Percentiles rank a stretch among this genome's conserved stretches.
Evolutionary conservation across 495 filamentous ascomycete species (phyloP).

Genomic region (Xylaria intraflava): DNA sequence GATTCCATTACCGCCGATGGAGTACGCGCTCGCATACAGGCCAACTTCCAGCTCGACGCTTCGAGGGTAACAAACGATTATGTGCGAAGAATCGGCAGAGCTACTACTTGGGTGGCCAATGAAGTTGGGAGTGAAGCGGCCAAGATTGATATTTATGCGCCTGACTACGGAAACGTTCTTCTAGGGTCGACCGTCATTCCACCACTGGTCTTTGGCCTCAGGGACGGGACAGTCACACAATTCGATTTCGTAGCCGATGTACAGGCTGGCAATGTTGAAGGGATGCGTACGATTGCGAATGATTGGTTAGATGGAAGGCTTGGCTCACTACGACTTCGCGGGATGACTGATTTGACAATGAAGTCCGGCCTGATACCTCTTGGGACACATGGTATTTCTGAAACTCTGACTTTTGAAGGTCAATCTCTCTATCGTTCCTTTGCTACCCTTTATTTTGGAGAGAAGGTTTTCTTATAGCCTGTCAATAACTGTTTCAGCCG

Average conservation of each 20-base stretch:
- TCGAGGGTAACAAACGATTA: conserved; percentile 59
- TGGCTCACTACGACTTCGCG: conserved; percentile 57
- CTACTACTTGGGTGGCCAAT: conserved; percentile 74
- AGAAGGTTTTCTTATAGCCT: conserved; percentile 37
- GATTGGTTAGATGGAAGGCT: conserved; percentile 82
- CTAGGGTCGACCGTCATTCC: conserved; percentile 73
- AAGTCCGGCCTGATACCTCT: conserved; percentile 72
- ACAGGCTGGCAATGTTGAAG: conserved; percentile 66
- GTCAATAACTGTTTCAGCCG: neutral
- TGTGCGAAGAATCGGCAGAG: conserved; percentile 65
- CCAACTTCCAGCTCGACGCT: conserved; percentile 72
- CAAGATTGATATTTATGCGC: conserved; percentile 69
- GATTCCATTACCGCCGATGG: conserved; percentile 74
- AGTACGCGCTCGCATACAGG: conserved; percentile 69
- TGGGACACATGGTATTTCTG: conserved; percentile 62
- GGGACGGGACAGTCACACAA: conserved; percentile 66
- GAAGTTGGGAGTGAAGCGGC: conserved; percentile 64
- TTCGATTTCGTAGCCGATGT: conserved; percentile 75
- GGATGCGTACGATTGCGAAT: conserved; percentile 70
- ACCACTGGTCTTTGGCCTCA: conserved; percentile 62
- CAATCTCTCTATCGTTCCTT: conserved; percentile 54
- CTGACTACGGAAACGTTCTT: conserved; percentile 72
- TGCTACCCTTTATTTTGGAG: conserved; percentile 44
- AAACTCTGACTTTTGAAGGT: conserved; percentile 77
- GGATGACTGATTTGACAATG: conserved; percentile 60